phyloP scores from a whole-genome alignment of 1,284 basidiomycete genomes.

The Ustilago loliicola region DNA sequence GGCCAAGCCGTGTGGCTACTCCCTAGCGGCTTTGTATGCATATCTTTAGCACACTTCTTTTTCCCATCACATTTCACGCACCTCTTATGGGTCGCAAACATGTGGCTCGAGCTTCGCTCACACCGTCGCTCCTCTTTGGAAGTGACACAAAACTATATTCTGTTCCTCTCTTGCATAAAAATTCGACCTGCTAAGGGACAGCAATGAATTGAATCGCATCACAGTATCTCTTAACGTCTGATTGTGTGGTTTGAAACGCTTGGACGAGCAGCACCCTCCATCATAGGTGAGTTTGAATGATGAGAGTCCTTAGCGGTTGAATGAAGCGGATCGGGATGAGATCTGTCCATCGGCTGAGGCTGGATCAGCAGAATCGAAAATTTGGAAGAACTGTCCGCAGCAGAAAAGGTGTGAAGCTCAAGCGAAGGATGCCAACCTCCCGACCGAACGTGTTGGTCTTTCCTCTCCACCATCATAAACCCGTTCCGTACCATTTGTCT shows the following conservation, averaged over 20 bases:
- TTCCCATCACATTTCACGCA: slow-evolving; percentile 2
- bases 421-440: not conserved
- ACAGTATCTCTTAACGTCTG: slow-evolving; percentile 9
- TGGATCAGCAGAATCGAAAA: not conserved
- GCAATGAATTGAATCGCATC: slow-evolving; percentile 48
- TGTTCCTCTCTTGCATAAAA: slow-evolving; percentile 12
- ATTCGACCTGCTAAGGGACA: slow-evolving; percentile 25
- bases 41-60: slow-evolving; percentile 44
- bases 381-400: slow-evolving; percentile 30
- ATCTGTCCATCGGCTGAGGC: not conserved
- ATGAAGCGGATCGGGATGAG: not conserved
- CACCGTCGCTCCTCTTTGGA: slow-evolving; percentile 5
- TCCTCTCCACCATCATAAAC: not conserved
- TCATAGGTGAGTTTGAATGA: too few species aligned
- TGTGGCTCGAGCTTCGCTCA: slow-evolving; percentile 6
- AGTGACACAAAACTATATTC: slow-evolving; percentile 35
- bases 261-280: too few species aligned
- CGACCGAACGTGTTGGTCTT: not conserved
- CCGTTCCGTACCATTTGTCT: not conserved
- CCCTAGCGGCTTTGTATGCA: slow-evolving; percentile 50
- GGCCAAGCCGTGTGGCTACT: slow-evolving; percentile 42
- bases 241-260: not conserved
- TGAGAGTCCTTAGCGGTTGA: not conserved
- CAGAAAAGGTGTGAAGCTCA: not conserved
- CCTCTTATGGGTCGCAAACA: slow-evolving; percentile 11